Conservation (phyloP, 257 asterid species). For the Solanum lycopersicoides region DNA sequence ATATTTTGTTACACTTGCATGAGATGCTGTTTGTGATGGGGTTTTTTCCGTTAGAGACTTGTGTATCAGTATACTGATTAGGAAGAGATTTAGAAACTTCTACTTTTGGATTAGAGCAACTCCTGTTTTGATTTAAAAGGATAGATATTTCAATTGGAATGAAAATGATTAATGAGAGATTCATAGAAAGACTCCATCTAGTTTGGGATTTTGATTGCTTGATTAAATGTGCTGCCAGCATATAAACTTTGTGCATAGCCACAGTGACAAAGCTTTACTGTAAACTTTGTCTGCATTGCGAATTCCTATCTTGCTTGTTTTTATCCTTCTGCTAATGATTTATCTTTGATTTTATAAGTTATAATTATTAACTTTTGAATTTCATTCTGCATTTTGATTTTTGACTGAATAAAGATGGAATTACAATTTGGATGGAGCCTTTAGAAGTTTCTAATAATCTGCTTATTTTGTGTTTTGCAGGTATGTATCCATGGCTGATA, state of each 20-base stretch:
- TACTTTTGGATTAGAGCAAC: neutral
- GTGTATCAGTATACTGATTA: neutral
- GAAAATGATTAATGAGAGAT: neutral
- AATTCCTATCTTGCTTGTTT: neutral
- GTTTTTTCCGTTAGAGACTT: neutral
- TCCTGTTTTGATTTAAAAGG: neutral
- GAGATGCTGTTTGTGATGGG: neutral
- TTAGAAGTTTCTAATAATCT: neutral
- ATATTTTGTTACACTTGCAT: neutral
- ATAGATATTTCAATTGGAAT: neutral
- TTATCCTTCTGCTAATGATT: neutral
- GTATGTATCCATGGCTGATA: constrained; percentile 73
- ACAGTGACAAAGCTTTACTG: neutral
- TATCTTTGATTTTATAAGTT: neutral
- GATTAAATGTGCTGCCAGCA: neutral
- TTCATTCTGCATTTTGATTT: neutral
- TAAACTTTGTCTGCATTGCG: neutral
- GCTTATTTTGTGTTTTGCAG: constrained; percentile 28
- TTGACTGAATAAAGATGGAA: neutral
- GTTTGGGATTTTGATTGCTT: neutral
- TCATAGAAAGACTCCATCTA: neutral
- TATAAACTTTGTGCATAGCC: neutral
- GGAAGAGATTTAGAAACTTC: neutral
- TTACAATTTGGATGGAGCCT: neutral
- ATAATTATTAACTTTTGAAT: neutral